Evolutionary conservation across 192 early-diverging fungal genomes (phyloP).

Genomic region (Phycomyces nitens): DNA sequence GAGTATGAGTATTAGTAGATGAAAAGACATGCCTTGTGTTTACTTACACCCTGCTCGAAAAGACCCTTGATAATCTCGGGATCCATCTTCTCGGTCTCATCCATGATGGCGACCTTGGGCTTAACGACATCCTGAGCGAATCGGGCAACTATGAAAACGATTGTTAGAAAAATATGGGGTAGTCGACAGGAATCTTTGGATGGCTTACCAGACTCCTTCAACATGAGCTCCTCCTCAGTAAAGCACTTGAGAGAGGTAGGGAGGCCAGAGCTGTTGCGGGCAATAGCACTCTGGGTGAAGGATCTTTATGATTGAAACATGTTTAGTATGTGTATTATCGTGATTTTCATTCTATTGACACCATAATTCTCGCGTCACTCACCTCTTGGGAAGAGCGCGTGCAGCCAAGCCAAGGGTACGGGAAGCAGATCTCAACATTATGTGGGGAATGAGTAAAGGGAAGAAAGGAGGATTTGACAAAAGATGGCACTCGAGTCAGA

Average conservation of each 20-base stretch:
- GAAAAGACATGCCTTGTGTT: not conserved
- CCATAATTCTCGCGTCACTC: too few species aligned
- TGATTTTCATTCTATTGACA: too few species aligned
- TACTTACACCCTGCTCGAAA: constrained; percentile 84
- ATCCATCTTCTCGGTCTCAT: constrained; percentile 85
- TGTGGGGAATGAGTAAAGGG: not conserved
- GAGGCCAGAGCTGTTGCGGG: constrained; percentile 28
- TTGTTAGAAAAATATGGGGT: too few species aligned
- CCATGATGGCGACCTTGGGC: constrained; percentile 88
- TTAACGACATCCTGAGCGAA: constrained; percentile 82
- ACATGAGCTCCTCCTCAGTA: constrained; percentile 85
- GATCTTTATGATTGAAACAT: constrained; percentile 34
- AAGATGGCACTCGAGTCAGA: not conserved
- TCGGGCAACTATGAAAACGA: constrained; percentile 54
- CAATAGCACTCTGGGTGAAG: constrained; percentile 46
- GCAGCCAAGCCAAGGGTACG: constrained; percentile 14
- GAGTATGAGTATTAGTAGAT: not conserved
- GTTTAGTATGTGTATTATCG: too few species aligned
- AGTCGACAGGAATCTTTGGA: too few species aligned
- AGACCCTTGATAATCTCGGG: constrained; percentile 72
- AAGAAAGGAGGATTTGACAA: constrained; percentile 6
- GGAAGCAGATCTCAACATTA: constrained; percentile 19
- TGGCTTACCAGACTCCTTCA: constrained; percentile 68
- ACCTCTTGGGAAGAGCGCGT: constrained; percentile 29
- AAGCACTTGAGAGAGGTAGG: constrained; percentile 71